Base-by-base conservation (phyloP, 2,329 filamentous ascomycete species). In the Gaeumannomyces sp. region DNA sequence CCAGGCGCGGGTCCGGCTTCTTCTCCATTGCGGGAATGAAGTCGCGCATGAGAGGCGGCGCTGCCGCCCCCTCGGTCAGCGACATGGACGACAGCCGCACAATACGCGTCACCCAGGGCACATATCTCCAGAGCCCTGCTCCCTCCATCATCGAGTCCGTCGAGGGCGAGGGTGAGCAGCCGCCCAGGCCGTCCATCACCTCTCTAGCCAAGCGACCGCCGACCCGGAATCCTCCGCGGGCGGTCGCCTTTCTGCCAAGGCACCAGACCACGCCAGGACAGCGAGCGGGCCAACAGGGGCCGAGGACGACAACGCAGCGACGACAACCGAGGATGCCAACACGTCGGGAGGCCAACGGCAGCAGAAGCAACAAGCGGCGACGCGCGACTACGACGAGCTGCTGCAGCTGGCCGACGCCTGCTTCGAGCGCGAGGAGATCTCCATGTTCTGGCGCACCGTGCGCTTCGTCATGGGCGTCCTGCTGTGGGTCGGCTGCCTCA, bases 401-500 rank as follows among this genome's bases (percentile, higher is more conserved):
- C 81, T 97, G 10, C 78, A 81, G 59, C 87, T 92, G 75, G 88
- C 91, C 10, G 74, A 83, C 62, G 81, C 78, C 63, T 97, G 97
- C 77, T 82, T 82, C 58, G 73, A 74, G 1, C 89, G 94, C 63
- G 92, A 97, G 74, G 80, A 83, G 22, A 78, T 80, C 19, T 93
- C 97, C 76, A 87, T 88, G 27, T 83, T 82, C 63, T 86, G 89
- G 77, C 89, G 95, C 11, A 79, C 91, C 16, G 74, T 80, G 0
- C 93, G 97, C 77, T 97, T 96, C 74, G 79, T 87, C 62, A 78
- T 78, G 53, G 87, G 91, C 65, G 71, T 96, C 2, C 70, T 85
- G 4, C 75, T 94, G 31, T 86, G 89, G 64, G 79, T 94, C 25
- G 91, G 82, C 28, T 96, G 92, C 75, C 83, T 93, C 64, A 79